Evolutionary conservation across 257 asterid species (phyloP), one percentile per base, ranked within the genome.

Genomic region (Solanum sejunctum): DNA sequence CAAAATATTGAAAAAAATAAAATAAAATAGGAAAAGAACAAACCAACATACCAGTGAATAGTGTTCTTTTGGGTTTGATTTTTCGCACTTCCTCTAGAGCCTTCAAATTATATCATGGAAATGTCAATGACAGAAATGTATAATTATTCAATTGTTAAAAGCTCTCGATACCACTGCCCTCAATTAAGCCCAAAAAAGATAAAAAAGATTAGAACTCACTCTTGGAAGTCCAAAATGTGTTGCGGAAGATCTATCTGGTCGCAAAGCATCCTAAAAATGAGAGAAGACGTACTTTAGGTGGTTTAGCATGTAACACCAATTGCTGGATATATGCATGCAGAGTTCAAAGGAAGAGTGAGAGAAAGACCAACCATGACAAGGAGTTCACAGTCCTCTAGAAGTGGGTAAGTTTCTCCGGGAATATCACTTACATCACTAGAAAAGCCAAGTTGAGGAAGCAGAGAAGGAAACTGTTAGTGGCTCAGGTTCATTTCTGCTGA

Each of bases 171-270:
- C 17, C 64, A 16, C 83, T 52, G 18, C 45, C 63, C 6, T 21
- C 57, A 45, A 72, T 20, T 51, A 56, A n/a, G 39, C 39, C 18
- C 64, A 78, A 54, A 28, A 66, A 1, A 58, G 66, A 64, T 12
- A 2, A 13, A 61, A 66, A 58, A 82, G 39, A 21, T 80, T 43
- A 78, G 64, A 55, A 86, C 93, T 87, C 87, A 97, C 98, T 88
- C 92, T 90, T 84, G 97, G 98, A 85, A 97, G 98, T 73, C 99
- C 98, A 81, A 97, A 97, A 86, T 97, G 99, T 8, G 98, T 97
- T 64, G 98, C 85, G 75, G 99, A 94, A 80, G 97, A 97, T 87
- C 99, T 95, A 86, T 94, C 98, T 57, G 98, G 99, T 86, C 99
- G 90, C 82, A 96, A 83, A 71, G 99, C 98, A 85, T 96, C 99